Percentiles rank a stretch among this genome's conserved stretches.
These are phyloP conservation scores for Phytophthora sojae DNA, from an alignment of 352 stramenopile genomes.

Conservation along the genomic window DNA sequence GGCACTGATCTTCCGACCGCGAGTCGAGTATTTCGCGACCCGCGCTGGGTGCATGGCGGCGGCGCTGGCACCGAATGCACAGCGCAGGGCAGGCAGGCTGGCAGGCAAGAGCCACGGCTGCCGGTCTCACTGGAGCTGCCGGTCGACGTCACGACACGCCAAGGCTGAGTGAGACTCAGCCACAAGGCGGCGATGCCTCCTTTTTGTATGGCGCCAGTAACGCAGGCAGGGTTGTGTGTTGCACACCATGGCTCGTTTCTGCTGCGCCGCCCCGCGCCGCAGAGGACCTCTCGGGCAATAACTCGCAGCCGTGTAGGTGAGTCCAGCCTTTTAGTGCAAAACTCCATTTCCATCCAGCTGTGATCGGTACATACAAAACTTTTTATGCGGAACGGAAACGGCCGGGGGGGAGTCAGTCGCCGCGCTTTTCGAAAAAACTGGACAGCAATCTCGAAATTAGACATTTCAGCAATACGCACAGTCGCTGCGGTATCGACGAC, in stretches of 20 bases:
- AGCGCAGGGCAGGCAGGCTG: too few relatives aligned
- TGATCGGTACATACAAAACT: not conserved
- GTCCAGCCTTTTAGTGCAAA: not conserved
- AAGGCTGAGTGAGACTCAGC: not conserved
- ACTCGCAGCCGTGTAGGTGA: not conserved
- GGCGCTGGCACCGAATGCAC: not conserved
- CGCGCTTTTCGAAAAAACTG: constrained; percentile 25
- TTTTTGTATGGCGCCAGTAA: constrained; percentile 19
- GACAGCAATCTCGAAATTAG: constrained; percentile 20
- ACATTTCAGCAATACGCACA: constrained; percentile 29
- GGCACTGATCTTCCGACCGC: not conserved
- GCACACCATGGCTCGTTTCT: constrained; percentile 24
- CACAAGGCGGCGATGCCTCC: constrained; percentile 23
- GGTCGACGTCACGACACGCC: not conserved
- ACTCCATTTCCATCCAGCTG: not conserved
- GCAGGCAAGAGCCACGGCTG: too few relatives aligned
- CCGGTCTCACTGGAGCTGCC: not conserved
- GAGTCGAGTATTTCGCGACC: not conserved
- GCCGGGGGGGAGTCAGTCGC: constrained; percentile 36
- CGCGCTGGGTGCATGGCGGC: not conserved
- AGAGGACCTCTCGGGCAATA: constrained; percentile 24
- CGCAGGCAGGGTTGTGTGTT: constrained; percentile 17
- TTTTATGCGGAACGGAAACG: constrained; percentile 17
- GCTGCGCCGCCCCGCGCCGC: not conserved
- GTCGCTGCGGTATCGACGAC: constrained; percentile 39